phyloP scores from a whole-genome alignment of 2,329 filamentous ascomycete species.

The Sporothrix phasma region DNA sequence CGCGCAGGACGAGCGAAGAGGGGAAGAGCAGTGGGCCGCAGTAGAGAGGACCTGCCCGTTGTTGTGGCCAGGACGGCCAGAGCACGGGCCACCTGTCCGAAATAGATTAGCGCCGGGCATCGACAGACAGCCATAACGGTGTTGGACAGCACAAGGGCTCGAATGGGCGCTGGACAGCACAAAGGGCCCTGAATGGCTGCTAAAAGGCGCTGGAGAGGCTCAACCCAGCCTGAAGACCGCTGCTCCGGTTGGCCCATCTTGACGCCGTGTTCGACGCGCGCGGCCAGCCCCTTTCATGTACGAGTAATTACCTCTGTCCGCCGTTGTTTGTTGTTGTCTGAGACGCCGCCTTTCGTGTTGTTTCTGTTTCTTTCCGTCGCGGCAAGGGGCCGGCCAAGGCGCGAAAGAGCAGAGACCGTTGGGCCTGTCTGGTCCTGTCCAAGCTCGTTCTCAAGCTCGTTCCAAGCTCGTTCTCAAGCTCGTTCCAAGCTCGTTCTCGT shows the following conservation, averaged over 20 bases:
- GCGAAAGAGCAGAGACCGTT: neutral
- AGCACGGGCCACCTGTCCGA: conserved; percentile 5
- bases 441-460: too few species aligned
- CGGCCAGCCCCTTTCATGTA: too few species aligned
- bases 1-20: neutral
- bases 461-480: neutral
- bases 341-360: neutral
- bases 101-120: neutral
- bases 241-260: conserved; percentile 2
- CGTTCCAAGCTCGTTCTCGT: too few species aligned
- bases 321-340: conserved; percentile 6
- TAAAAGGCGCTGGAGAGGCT: too few species aligned
- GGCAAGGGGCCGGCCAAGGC: neutral
- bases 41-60: neutral
- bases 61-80: neutral
- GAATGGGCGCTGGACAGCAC: too few species aligned
- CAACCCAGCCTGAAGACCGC: neutral
- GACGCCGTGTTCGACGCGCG: too few species aligned
- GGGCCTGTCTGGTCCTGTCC: neutral
- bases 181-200: neutral
- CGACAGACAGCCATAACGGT: neutral
- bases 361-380: neutral
- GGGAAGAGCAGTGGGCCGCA: neutral
- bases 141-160: too few species aligned
- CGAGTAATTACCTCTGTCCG: neutral